Evolutionary conservation across 2,329 filamentous ascomycete species (phyloP).

Genomic region (Ceratocystis colombiana): DNA sequence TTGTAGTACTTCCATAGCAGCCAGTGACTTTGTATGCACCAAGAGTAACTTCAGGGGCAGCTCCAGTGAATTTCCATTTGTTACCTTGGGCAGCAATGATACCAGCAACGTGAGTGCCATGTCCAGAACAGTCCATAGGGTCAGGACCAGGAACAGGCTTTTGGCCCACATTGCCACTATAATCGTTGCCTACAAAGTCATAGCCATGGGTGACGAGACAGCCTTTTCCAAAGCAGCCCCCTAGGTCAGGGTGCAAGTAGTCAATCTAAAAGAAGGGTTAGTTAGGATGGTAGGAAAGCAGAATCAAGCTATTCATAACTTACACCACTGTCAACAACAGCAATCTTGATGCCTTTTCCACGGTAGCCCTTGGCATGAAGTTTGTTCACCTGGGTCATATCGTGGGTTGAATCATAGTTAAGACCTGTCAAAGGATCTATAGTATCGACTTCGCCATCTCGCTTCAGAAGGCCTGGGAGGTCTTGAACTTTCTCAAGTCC

Average conservation of each 20-base stretch:
- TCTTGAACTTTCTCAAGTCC: slow-evolving; percentile 30
- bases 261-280: slow-evolving; percentile 38
- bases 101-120: slow-evolving; percentile 53
- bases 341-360: slow-evolving; percentile 45
- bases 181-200: slow-evolving; percentile 50
- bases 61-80: slow-evolving; percentile 40
- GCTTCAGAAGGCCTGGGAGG: neutral
- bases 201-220: slow-evolving; percentile 50
- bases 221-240: slow-evolving; percentile 51
- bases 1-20: slow-evolving; percentile 41
- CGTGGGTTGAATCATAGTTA: slow-evolving; percentile 38
- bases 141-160: slow-evolving; percentile 39
- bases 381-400: slow-evolving; percentile 49
- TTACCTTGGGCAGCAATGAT: slow-evolving; percentile 51
- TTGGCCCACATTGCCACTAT: slow-evolving; percentile 31
- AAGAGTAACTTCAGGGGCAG: slow-evolving; percentile 46
- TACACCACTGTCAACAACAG: slow-evolving; percentile 46
- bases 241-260: slow-evolving; percentile 53
- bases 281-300: neutral
- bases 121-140: slow-evolving; percentile 48
- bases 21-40: slow-evolving; percentile 50
- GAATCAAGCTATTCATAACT: slow-evolving; percentile 28
- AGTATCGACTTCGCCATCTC: neutral
- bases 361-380: slow-evolving; percentile 40
- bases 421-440: slow-evolving; percentile 19